Percentiles rank a stretch among this genome's conserved stretches.
Conservation (phyloP, 2,329 filamentous ascomycete genomes). For the Pseudocercospora vitis region DNA sequence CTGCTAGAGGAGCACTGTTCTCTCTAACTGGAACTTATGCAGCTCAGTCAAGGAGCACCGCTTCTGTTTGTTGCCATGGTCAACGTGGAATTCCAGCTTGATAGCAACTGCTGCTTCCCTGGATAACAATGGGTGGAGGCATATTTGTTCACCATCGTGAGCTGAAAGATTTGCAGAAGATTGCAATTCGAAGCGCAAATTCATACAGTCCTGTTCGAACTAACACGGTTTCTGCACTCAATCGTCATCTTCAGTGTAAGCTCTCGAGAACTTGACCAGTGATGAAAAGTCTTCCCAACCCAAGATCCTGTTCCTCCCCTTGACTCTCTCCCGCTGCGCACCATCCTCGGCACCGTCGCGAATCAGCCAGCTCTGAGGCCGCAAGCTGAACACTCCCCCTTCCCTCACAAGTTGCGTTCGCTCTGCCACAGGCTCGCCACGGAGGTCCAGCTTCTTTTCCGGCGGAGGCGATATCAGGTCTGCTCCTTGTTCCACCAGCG, state of each 20-base stretch:
- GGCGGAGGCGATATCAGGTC: conserved; percentile 17
- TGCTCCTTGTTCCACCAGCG: conserved; percentile 27
- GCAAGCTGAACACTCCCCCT: conserved; percentile 34
- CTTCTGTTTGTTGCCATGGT: too few species aligned
- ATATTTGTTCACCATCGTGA: too few species aligned
- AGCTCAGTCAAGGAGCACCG: too few species aligned
- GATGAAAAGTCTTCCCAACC: conserved; percentile 39
- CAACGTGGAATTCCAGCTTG: too few species aligned
- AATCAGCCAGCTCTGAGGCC: conserved; percentile 36
- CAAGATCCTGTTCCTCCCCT: conserved; percentile 30
- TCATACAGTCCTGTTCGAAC: too few species aligned
- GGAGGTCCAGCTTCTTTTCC: conserved; percentile 18
- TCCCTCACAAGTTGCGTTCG: conserved; percentile 36
- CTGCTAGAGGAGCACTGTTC: too few species aligned
- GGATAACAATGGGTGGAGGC: too few species aligned
- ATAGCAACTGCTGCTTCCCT: too few species aligned
- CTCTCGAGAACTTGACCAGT: conserved; percentile 37
- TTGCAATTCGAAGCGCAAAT: too few species aligned
- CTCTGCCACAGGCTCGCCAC: conserved; percentile 22
- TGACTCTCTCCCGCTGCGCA: conserved; percentile 17
- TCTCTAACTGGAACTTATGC: too few species aligned
- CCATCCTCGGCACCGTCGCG: conserved; percentile 15
- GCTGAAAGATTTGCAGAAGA: too few species aligned
- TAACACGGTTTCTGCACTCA: conserved; percentile 3
- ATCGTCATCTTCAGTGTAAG: conserved; percentile 37